Base-by-base conservation (phyloP, 257 asterid genomes). In the Knoxia roxburghii region DNA sequence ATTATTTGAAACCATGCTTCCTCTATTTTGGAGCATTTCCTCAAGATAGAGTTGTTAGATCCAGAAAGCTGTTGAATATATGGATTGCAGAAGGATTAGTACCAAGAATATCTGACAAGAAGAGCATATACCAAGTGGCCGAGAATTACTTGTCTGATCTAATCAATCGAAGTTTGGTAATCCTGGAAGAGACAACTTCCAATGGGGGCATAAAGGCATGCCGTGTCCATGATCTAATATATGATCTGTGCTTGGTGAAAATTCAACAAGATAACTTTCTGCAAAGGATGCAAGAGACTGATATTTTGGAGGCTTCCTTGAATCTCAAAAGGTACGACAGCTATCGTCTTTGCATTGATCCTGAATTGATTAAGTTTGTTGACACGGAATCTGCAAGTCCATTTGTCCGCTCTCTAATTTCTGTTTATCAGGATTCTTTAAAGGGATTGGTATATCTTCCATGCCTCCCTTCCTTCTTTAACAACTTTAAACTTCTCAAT, bases 21-120 rank as follows among this genome's bases (percentile, higher is more conserved):
- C 64, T 59, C 27, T 59, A 59, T 33, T 59, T 59, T 1, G 64
- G 64, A 32, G 46, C 64, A 15, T 59, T 59, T 59, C 64, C 64
- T 1, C 46, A 59, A 15, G 64, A 59, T 8, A 10, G 17, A 18
- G 40, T 33, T 18, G 27, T 59, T 7, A 32, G 17, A 59, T 45
- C 64, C 27, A 26, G 64, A 33, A 59, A 59, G 46, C 46, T 59
- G 46, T 32, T 59, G 46, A 59, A 27, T 59, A 18, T 59, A 12
- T 59, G 64, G 64, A 35, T 59, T 20, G 64, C 64, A 33, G 46
- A 59, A 10, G 64, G 64, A 35, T 12, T 59, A 59, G 21, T 59
- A 4, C 64, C 64, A 18, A 58, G 21, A 58, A 39, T n/a, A n/a
- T n/a, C 4, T 58, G 11, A 30, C 33, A 33, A 37, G 7, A 58